Evolutionary conservation across 352 stramenopile genomes (phyloP), one percentile per base, ranked within the genome.

Genomic region (Phytophthora pseudosyringae): DNA sequence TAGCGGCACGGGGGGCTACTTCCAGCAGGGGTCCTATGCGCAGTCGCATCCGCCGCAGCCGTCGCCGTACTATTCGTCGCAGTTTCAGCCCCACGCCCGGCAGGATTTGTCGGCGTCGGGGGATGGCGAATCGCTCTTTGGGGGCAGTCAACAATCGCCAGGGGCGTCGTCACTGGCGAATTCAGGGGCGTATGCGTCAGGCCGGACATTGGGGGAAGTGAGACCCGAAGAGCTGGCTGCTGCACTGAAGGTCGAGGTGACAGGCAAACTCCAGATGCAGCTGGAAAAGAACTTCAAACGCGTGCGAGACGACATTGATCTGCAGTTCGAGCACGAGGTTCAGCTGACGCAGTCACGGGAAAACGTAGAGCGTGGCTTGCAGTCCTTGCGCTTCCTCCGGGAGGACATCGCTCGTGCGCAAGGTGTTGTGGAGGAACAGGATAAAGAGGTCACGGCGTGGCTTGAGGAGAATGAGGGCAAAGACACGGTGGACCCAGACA

Each of bases 311-410:
- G 84, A 93, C 38, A 93, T 94, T 35, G 88, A 96, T 67, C 31
- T 91, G 38, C 86, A 96, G 67, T 94, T 94, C 59, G 88, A 96
- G 56, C 85, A 94, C 60, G 86, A 94, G 54, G 73, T 94, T 1
- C 83, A 94, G 57, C 68, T 96, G 13, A 89, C 85, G 2, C 83
- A 96, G 54, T 94, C 86, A 16, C 70, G 74, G 54, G 83, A 94
- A 40, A 89, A 86, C 26, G 79, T 96, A 21, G 80, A 92, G 43
- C 74, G 83, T 40, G 88, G 88, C 5, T 62, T 95, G 28, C 82
- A 92, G 44, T 92, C 84, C 51, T 75, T 96, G 5, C 71, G 88
- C 35, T 82, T 88, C 16, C 48, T 94, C 28, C 82, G 85, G 10
- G 81, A 91, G 38, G 84, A 96, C 39, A 69, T 95, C 35, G 21